phyloP scores from a whole-genome alignment of 257 asterid genomes.

The Buddleja alternifolia region DNA sequence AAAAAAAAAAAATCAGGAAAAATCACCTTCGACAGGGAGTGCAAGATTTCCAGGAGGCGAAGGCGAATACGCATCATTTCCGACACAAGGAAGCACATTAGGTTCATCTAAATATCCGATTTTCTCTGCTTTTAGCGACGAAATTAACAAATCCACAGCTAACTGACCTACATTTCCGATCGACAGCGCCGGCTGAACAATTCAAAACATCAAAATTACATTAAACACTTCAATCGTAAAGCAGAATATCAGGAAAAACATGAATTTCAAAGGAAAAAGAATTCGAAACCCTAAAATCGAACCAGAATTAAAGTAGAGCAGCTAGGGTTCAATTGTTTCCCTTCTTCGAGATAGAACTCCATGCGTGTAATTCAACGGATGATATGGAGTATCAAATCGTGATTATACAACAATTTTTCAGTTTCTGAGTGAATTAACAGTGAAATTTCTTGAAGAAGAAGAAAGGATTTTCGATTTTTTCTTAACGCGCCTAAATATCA shows the following conservation, averaged over 20 bases:
- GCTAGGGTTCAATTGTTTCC: conserved; percentile 45
- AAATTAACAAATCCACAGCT: conserved; percentile 80
- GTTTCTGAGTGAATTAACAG: conserved; percentile 20
- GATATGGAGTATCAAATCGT: conserved; percentile 18
- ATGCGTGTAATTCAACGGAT: conserved; percentile 29
- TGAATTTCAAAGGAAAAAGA: neutral
- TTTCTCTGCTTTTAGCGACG: conserved; percentile 68
- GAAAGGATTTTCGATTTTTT: conserved; percentile 19
- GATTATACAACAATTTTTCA: conserved; percentile 16
- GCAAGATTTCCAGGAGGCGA: conserved; percentile 77
- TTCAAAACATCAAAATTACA: neutral
- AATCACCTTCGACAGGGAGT: conserved; percentile 82
- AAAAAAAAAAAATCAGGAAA: neutral
- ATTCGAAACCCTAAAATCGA: conserved; percentile 36
- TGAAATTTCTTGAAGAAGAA: conserved; percentile 39
- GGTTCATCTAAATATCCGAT: conserved; percentile 83
- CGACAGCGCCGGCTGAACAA: conserved; percentile 83
- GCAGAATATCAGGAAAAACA: neutral
- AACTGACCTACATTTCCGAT: conserved; percentile 96
- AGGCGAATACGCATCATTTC: conserved; percentile 86
- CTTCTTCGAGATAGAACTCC: conserved; percentile 77
- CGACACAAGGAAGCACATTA: conserved; percentile 89
- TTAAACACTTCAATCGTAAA: neutral
- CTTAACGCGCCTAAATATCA: conserved; percentile 24
- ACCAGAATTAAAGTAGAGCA: conserved; percentile 77